Conservation (phyloP, 2,329 filamentous ascomycete genomes). For the Aspergillus calidoustus region DNA sequence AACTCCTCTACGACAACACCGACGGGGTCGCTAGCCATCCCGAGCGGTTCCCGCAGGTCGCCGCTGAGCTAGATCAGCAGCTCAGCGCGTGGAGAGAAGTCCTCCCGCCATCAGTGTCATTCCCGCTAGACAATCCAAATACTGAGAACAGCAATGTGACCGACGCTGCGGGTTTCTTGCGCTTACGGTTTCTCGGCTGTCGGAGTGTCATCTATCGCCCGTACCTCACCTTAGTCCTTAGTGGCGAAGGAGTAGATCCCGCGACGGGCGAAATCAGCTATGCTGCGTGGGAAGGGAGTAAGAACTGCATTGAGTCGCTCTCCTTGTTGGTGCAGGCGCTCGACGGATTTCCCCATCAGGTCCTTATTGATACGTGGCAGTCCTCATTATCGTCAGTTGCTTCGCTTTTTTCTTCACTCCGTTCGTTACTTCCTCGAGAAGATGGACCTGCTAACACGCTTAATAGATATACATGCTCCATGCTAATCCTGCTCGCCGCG, state of each 20-base stretch:
- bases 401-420: no score
- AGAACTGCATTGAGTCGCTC: neutral
- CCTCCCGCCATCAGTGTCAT: neutral
- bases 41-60: neutral
- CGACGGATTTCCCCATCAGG: neutral
- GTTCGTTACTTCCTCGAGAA: no score
- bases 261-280: neutral
- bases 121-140: neutral
- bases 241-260: neutral
- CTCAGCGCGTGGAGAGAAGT: neutral
- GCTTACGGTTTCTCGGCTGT: neutral
- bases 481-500: neutral
- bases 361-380: neutral
- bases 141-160: neutral
- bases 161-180: neutral
- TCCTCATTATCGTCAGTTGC: neutral
- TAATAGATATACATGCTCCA: neutral
- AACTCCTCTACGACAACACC: neutral
- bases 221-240: neutral
- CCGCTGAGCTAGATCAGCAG: neutral
- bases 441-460: neutral
- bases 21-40: neutral
- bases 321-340: neutral
- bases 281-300: neutral
- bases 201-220: neutral